Base-by-base conservation (phyloP, 345 rosid species). In the Ceriops decandra region DNA sequence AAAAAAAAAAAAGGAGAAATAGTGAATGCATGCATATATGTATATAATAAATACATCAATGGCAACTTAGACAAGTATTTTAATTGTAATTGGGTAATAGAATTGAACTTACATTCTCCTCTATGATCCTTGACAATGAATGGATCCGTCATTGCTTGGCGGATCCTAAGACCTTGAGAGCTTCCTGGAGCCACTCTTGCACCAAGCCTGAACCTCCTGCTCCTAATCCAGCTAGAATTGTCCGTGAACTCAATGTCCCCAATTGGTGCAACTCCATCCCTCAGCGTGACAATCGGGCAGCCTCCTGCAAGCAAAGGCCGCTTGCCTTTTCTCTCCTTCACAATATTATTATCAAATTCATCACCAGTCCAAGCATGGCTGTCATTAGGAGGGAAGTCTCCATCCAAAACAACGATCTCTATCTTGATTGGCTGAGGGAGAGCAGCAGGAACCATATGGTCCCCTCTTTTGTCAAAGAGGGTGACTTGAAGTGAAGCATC, bases 231-330 rank as follows among this genome's bases (percentile, higher is more conserved):
- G 68, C 98, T 93, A 2, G 98, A 93, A 35, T 93, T 93, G 72
- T 93, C 98, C 0, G 98, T 93, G 21, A 93, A 87, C 79, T 85
- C 96, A 16, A 93, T 68, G 0, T 91, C 87, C 60, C 91, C 93
- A 32, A 85, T 38, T 0, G 66, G 4, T 20, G 80, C 93, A 31
- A 68, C 46, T 17, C 89, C 96, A 26, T 89, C 89, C 63, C 91
- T 77, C 36, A 86, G 30, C 20, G 82, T 85, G 33, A 86, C 73
- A 6, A 69, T 79, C 33, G 84, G 73, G 26, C 64, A 62, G 52
- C 89, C 98, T 51, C 98, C 98, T 28, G 98, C 75, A 7, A 93
- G 89, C 74, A 93, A 79, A 16, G 98, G 98, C n/a, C 98, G 74
- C 71, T 85, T 91, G 6, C 98, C 98, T 0, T 76, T 63, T 65